Evolutionary conservation across 2,329 filamentous ascomycete genomes (phyloP).

Genomic region (Colletotrichum lentis): DNA sequence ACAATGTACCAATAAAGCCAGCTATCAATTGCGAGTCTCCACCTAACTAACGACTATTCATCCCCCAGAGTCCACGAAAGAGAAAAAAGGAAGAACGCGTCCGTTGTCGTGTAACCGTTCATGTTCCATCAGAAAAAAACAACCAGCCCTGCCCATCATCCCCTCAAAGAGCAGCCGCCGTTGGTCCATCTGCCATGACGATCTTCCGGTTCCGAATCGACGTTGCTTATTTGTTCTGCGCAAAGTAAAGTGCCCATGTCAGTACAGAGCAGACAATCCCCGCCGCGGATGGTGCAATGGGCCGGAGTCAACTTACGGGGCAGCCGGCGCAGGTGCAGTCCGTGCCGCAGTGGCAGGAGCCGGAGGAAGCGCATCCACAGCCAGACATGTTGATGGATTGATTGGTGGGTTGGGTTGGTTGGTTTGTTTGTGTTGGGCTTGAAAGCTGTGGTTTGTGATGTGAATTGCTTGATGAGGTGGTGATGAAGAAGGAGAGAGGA

Average conservation of each 20-base stretch:
- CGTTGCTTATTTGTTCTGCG: constrained; percentile 33
- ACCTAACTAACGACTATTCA: constrained; percentile 6
- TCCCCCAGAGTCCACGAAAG: background rate
- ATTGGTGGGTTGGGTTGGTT: background rate
- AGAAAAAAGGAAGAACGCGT: background rate
- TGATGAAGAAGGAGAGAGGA: constrained; percentile 11
- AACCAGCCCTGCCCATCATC: background rate
- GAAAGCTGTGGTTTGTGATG: background rate
- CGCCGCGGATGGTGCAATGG: constrained; percentile 2
- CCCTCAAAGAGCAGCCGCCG: too few species aligned
- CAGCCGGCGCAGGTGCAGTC: constrained; percentile 54
- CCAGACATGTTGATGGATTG: constrained; percentile 50
- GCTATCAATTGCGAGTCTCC: constrained; percentile 5
- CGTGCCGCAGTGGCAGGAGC: constrained; percentile 53
- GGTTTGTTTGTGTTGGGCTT: background rate
- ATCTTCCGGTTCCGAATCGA: background rate
- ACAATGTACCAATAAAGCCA: background rate
- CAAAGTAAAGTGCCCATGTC: background rate
- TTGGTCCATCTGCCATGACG: background rate
- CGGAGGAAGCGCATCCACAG: constrained; percentile 54
- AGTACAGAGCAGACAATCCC: constrained; percentile 6
- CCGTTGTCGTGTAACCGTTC: background rate
- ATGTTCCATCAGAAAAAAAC: background rate
- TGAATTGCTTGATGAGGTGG: constrained; percentile 10
- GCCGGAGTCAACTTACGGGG: constrained; percentile 50